Evolutionary conservation across 129 eudicot species (phyloP).

Genomic region (Kitagawia praeruptora): DNA sequence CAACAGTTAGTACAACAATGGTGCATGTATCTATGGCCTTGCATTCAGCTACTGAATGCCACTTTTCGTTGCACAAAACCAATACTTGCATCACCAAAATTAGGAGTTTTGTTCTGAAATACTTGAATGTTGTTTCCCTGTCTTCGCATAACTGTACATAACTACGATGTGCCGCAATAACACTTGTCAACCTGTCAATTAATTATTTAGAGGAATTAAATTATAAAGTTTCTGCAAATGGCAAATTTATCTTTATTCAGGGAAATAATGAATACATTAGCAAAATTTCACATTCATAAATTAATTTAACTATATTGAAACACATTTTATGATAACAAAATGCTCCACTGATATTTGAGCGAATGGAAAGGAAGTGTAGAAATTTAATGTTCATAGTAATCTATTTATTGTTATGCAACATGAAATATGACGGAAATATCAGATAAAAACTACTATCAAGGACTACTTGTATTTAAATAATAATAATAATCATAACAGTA

Average conservation of each 20-base stretch:
- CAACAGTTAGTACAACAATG: not conserved
- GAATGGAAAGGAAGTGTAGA: not conserved
- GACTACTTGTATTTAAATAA: not conserved
- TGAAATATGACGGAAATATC: not conserved
- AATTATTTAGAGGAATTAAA: not conserved
- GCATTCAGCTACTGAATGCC: not conserved
- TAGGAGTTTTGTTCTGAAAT: not conserved
- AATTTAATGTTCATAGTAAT: not conserved
- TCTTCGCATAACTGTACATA: conserved; percentile 5
- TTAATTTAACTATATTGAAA: not conserved
- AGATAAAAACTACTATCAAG: not conserved
- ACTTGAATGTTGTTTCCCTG: not conserved
- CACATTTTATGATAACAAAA: not conserved
- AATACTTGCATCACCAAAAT: not conserved
- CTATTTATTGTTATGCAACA: not conserved
- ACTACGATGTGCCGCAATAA: not conserved
- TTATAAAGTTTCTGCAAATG: not conserved
- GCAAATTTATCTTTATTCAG: no score
- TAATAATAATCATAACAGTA: not conserved
- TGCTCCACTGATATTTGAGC: not conserved
- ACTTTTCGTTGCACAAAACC: not conserved
- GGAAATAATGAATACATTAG: not conserved
- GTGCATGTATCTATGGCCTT: not conserved
- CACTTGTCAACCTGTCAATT: conserved; percentile 6
- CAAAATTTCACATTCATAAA: not conserved